Percentiles rank a stretch among this genome's conserved stretches.
Conservation (phyloP, 805 yeast genomes). For the Ascoidea asiatica region DNA sequence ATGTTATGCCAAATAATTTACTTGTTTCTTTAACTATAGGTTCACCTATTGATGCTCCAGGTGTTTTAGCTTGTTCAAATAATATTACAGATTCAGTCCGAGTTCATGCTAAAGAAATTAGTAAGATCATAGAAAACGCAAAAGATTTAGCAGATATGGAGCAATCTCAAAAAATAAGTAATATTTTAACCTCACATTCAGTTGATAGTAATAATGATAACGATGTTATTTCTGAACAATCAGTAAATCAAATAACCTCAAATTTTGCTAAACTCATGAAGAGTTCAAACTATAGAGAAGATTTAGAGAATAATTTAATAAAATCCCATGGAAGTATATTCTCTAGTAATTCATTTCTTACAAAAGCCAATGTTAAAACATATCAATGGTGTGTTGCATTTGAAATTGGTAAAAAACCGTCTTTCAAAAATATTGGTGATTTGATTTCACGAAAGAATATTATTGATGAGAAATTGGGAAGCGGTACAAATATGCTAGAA, state of each 20-base stretch:
- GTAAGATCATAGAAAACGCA: constrained; percentile 37
- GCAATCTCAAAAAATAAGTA: no score
- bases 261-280: no score
- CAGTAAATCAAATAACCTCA: neutral
- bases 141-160: no score
- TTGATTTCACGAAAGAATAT: neutral
- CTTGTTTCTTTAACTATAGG: constrained; percentile 46
- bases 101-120: constrained; percentile 39
- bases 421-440: neutral
- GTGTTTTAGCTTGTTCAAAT: constrained; percentile 34
- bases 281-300: neutral
- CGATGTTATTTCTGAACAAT: neutral
- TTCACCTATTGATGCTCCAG: constrained; percentile 44
- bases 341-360: neutral
- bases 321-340: neutral
- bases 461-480: neutral
- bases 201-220: neutral
- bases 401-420: neutral
- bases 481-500: neutral
- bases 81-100: constrained; percentile 43
- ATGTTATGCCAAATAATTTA: constrained; percentile 70
- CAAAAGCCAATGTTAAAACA: neutral
- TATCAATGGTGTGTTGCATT: neutral
- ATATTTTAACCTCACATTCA: no score
- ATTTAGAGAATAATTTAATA: no score